Base-by-base conservation (phyloP, 2,329 filamentous ascomycete genomes). In the Raffaelea ambrosiae region DNA sequence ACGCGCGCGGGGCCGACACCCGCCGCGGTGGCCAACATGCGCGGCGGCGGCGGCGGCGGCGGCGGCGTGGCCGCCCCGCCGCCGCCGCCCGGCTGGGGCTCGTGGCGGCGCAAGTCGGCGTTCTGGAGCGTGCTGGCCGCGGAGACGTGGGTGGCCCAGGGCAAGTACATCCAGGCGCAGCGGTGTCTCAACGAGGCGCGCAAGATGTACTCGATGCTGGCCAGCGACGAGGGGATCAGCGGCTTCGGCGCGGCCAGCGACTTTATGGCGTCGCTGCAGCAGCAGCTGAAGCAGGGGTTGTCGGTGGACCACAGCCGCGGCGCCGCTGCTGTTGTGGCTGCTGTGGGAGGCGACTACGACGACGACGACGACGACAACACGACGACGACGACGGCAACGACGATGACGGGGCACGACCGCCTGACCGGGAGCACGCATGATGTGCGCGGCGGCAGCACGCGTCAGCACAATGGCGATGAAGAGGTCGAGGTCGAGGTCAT, bases 1-100 rank as follows among this genome's bases (percentile, higher is more conserved):
- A 82, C 85, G 83, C 86, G 3, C 67, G 81, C 3, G 83, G 84
- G 1, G 77, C 76, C 10, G 77, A 10, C 35, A 8, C 14, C 35
- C 16, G 70, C 70, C 38, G 86, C 83, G 73, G 88, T 89, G 11
- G 74, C 77, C 8, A 76, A 91, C 50, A 76, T 75, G 51, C 76
- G 93, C 39, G 97, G 96, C 68, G 86, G 89, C 3, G 91, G 86
- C 0, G 77, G 94, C 54, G 97, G 89, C 89, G 84, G 83, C 54
- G 74, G 91, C 20, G 73, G 95, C 36, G 84, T 86, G 2, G 83
- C 88, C 0, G 86, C 20, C 21, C 19, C 9, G 22, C 23, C 35
- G 26, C 13, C 19, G 5, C 10, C 76, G 9, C 76, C 81, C 51
- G 70, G 70, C 35, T 86, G 83, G 73, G 89, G 90, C 16, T 74